phyloP scores from a whole-genome alignment of 768 basidiomycete species.

The Crucibulum laeve region DNA sequence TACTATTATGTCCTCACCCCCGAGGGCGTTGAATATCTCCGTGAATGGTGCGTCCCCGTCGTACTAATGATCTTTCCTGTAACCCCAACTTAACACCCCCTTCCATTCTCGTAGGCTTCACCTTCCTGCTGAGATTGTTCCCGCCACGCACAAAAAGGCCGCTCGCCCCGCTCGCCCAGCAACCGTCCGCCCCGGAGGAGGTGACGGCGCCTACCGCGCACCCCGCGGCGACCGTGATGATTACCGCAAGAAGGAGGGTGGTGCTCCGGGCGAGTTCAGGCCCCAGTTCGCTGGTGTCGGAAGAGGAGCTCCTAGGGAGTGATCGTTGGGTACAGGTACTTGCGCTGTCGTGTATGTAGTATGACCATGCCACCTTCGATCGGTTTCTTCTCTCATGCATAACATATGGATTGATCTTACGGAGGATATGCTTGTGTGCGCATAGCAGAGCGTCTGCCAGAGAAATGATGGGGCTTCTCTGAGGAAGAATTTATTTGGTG shows the following conservation, averaged over 20 bases:
- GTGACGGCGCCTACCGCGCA: conserved; percentile 80
- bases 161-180: conserved; percentile 85
- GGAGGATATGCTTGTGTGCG: too few species aligned
- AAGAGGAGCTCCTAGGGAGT: conserved; percentile 79
- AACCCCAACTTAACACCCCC: background rate
- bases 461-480: too few species aligned
- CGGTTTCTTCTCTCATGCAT: too few species aligned
- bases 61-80: background rate
- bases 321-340: conserved; percentile 23
- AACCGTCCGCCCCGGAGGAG: conserved; percentile 62
- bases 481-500: too few species aligned
- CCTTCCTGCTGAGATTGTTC: conserved; percentile 94
- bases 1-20: conserved; percentile 98
- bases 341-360: too few species aligned
- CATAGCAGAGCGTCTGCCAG: too few species aligned
- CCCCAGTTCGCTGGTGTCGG: conserved; percentile 89
- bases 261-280: conserved; percentile 84
- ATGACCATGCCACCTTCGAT: conserved; percentile 3
- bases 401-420: too few species aligned
- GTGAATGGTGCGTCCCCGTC: conserved; percentile 61
- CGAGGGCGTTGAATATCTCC: conserved; percentile 95
- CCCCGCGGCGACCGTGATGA: conserved; percentile 89
- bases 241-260: conserved; percentile 89
- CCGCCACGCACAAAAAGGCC: conserved; percentile 96
- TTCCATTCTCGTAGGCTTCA: conserved; percentile 91